Conservation (phyloP, 768 basidiomycete genomes). For the Xerocomellus chrysenteron region DNA sequence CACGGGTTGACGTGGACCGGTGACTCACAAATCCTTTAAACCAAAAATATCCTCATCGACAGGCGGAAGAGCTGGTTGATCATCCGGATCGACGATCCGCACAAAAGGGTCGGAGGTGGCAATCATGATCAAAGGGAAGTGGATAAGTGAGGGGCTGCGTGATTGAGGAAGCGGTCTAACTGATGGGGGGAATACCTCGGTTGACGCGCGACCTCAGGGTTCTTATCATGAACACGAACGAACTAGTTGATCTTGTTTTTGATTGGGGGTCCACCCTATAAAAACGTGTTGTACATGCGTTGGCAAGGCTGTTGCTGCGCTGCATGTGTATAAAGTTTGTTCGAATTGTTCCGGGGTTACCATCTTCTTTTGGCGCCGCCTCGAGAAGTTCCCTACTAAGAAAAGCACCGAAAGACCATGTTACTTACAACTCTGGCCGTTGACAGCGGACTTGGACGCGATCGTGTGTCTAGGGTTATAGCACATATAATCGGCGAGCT, state of each 20-base stretch:
- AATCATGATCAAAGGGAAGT: constrained; percentile 8
- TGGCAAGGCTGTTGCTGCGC: constrained; percentile 32
- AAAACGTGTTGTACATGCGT: constrained; percentile 37
- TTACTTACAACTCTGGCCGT: constrained; percentile 4
- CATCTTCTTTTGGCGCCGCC: constrained; percentile 20
- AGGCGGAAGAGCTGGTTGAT: constrained; percentile 14
- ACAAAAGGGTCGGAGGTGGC: constrained; percentile 9
- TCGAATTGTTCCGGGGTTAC: constrained; percentile 22
- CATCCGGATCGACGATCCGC: constrained; percentile 19
- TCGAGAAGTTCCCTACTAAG: constrained; percentile 12
- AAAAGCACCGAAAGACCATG: constrained; percentile 10
- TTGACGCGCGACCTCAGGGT: constrained; percentile 18
- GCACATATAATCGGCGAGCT: background rate
- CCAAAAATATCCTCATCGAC: constrained; percentile 23
- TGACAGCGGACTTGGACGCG: constrained; percentile 15
- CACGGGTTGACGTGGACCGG: background rate
- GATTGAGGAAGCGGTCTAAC: background rate
- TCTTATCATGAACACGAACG: constrained; percentile 29
- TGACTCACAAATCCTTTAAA: constrained; percentile 22
- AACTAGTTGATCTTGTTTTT: constrained; percentile 29
- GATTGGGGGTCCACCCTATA: constrained; percentile 36
- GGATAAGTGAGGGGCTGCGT: background rate
- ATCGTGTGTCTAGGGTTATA: constrained; percentile 1
- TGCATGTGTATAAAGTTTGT: constrained; percentile 15
- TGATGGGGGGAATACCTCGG: constrained; percentile 2